These are phyloP conservation scores for Colletotrichum liaoningense DNA, from an alignment of 2,329 filamentous ascomycete species.

Conservation along the genomic window DNA sequence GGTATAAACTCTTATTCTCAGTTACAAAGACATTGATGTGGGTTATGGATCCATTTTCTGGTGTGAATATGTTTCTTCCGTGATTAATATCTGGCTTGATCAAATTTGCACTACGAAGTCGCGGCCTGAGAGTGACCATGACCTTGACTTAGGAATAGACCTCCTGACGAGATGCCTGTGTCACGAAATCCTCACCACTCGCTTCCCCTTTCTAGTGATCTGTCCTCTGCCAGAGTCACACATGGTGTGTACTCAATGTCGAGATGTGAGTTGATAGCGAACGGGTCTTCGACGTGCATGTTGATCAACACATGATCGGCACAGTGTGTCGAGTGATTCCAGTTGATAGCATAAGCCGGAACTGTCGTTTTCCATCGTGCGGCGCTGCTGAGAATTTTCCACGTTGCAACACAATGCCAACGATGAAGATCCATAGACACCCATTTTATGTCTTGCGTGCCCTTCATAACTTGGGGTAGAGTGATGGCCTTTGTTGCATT, in stretches of 20 bases:
- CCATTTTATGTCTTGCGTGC: constrained; percentile 7
- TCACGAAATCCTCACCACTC: not conserved
- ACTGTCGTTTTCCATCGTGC: constrained; percentile 4
- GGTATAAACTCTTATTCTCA: too few relatives aligned
- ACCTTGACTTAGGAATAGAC: not conserved
- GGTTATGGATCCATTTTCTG: too few relatives aligned
- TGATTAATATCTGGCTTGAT: too few relatives aligned
- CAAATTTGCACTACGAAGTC: too few relatives aligned
- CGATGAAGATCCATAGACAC: constrained; percentile 11
- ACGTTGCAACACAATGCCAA: constrained; percentile 11
- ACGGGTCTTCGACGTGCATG: not conserved
- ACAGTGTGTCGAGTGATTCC: not conserved
- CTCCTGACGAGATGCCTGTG: not conserved
- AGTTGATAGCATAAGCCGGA: not conserved
- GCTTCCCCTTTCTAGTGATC: not conserved
- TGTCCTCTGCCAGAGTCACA: not conserved
- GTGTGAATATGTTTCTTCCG: too few relatives aligned
- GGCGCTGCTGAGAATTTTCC: constrained; percentile 12
- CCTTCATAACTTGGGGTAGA: not conserved
- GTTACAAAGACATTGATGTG: too few relatives aligned
- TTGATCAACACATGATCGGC: not conserved
- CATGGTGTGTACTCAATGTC: not conserved
- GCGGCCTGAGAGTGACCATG: too few relatives aligned
- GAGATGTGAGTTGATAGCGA: not conserved
- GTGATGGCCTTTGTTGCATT: not conserved